phyloP scores from a whole-genome alignment of 805 yeast species.

The Cephaloascus fragrans region DNA sequence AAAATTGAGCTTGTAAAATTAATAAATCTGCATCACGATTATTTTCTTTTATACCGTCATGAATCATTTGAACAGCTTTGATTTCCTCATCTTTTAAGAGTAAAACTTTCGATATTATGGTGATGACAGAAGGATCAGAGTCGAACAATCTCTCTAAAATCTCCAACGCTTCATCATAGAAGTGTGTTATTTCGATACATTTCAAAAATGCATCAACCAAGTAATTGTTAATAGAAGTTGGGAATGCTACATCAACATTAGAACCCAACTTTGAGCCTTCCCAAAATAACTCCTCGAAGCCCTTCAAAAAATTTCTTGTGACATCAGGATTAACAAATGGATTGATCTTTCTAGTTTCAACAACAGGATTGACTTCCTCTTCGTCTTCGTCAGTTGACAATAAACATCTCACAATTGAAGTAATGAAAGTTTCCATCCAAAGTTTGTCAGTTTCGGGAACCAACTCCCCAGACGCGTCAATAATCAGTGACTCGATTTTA shows the following conservation, averaged over 20 bases:
- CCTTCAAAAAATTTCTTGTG: conserved; percentile 46
- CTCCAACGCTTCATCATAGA: conserved; percentile 50
- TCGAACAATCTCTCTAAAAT: conserved; percentile 42
- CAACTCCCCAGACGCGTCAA: conserved; percentile 42
- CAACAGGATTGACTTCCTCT: conserved; percentile 59
- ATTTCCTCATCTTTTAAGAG: conserved; percentile 50
- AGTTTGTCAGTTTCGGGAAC: conserved; percentile 37
- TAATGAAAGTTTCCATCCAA: conserved; percentile 57
- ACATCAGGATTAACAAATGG: conserved; percentile 49
- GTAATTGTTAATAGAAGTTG: conserved; percentile 56
- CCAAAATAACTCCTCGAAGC: conserved; percentile 56
- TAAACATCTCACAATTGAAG: conserved; percentile 68
- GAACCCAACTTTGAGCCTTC: conserved; percentile 62
- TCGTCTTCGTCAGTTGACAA: conserved; percentile 65
- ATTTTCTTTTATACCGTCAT: conserved; percentile 36
- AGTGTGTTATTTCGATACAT: conserved; percentile 55
- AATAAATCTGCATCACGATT: conserved; percentile 49
- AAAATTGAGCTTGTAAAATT: conserved; percentile 47
- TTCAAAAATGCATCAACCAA: conserved; percentile 67
- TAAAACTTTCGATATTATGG: conserved; percentile 44
- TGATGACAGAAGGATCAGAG: conserved; percentile 46
- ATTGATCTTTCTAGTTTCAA: conserved; percentile 75
- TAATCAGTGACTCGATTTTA: conserved; percentile 44
- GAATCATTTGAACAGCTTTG: conserved; percentile 42
- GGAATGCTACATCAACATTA: conserved; percentile 56